A percentile compares a stretch with the other conserved stretches of the same genome.
phyloP scores from a whole-genome alignment of 768 basidiomycete genomes.

The Pleurotus salmoneostramineus region DNA sequence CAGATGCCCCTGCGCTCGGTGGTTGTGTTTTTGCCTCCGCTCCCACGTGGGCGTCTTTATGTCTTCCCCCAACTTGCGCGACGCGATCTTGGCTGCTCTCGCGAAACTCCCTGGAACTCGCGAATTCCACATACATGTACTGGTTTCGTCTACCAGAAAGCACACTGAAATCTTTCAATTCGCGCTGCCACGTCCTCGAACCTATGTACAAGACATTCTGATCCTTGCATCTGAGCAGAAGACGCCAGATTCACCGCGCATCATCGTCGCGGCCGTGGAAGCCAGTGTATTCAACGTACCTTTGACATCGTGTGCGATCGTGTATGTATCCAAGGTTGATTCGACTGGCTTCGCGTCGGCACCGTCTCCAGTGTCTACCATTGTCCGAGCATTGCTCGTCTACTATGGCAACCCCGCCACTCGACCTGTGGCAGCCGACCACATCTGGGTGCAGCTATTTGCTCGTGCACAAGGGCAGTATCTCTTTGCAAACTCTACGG shows the following conservation, averaged over 20 bases:
- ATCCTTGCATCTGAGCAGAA: slow-evolving; percentile 68
- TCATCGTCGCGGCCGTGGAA: slow-evolving; percentile 80
- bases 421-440: slow-evolving; percentile 49
- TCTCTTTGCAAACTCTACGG: slow-evolving; percentile 85
- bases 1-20: too few relatives aligned
- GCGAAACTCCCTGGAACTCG: slow-evolving; percentile 59
- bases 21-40: too few relatives aligned
- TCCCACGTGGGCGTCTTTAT: too few relatives aligned
- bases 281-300: slow-evolving; percentile 73
- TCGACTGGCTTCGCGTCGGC: slow-evolving; percentile 71
- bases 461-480: slow-evolving; percentile 91
- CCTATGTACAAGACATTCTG: slow-evolving; percentile 74
- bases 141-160: slow-evolving; percentile 66
- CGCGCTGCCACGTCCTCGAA: slow-evolving; percentile 58
- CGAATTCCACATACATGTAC: slow-evolving; percentile 71
- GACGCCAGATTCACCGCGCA: slow-evolving; percentile 40
- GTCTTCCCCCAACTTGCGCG: slow-evolving; percentile 41
- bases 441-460: slow-evolving; percentile 84
- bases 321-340: slow-evolving; percentile 95
- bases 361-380: slow-evolving; percentile 65
- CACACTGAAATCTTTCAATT: slow-evolving; percentile 72
- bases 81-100: slow-evolving; percentile 57
- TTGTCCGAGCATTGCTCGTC: slow-evolving; percentile 62
- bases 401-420: slow-evolving; percentile 64
- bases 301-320: slow-evolving; percentile 58